Evolutionary conservation across 495 filamentous ascomycete genomes (phyloP).

Genomic region (Aspergillus saccharolyticus): DNA sequence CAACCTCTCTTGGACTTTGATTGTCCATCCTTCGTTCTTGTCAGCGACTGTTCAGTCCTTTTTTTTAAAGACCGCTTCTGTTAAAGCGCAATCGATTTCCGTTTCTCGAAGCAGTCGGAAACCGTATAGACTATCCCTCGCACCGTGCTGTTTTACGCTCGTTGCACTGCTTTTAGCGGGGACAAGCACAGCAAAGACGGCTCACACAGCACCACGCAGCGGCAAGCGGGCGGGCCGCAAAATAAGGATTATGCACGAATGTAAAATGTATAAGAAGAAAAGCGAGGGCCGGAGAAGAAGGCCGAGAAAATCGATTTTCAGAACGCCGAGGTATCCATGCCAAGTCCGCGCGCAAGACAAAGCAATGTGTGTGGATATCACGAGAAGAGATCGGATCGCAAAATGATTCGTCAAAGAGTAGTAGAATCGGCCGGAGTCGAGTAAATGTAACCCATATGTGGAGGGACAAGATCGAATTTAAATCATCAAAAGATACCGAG

Average conservation of each 20-base stretch:
- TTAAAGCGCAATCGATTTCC: background rate
- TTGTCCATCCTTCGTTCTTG: background rate
- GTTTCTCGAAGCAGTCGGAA: background rate
- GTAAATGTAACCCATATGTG: slow-evolving; percentile 37
- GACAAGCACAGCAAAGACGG: background rate
- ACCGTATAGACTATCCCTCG: background rate
- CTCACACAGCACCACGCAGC: background rate
- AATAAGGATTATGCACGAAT: slow-evolving; percentile 1
- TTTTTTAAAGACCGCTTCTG: background rate
- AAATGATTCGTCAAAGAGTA: slow-evolving; percentile 22
- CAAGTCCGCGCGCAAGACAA: slow-evolving; percentile 17
- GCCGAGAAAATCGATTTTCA: slow-evolving; percentile 9
- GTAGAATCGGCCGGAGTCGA: slow-evolving; percentile 25
- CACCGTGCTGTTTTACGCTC: background rate
- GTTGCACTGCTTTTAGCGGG: background rate
- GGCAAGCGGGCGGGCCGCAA: background rate
- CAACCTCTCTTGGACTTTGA: background rate
- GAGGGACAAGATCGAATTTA: slow-evolving; percentile 25
- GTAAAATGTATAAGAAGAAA: slow-evolving; percentile 13
- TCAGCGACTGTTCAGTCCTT: background rate
- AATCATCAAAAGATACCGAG: slow-evolving; percentile 16
- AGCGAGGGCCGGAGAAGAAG: background rate
- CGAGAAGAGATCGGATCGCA: slow-evolving; percentile 14
- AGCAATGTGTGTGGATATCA: slow-evolving; percentile 21
- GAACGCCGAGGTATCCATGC: slow-evolving; percentile 36